phyloP scores from a whole-genome alignment of 352 stramenopile genomes.

The Albugo laibachii region DNA sequence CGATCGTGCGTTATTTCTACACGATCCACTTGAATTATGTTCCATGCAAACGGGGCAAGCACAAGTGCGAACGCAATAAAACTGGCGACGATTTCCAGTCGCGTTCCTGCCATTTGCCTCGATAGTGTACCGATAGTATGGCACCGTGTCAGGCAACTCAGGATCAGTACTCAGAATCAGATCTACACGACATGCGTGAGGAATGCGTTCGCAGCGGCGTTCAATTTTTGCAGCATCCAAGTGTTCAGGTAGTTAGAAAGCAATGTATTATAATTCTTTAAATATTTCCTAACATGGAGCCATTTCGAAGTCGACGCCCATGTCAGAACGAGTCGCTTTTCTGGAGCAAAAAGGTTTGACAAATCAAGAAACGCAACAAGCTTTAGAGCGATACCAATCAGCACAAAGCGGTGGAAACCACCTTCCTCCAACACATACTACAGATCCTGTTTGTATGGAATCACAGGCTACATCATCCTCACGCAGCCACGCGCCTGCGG shows the following conservation, averaged over 20 bases:
- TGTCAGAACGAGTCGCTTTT: conserved; percentile 60
- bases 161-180: no score
- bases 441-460: background rate
- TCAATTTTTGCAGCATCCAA: conserved; percentile 66
- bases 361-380: conserved; percentile 61
- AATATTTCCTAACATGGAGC: background rate
- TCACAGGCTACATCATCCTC: background rate
- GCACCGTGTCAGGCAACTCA: no score
- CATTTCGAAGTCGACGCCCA: conserved; percentile 20
- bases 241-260: conserved; percentile 29
- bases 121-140: no score
- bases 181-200: conserved; percentile 7
- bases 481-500: conserved; percentile 1
- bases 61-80: conserved; percentile 56
- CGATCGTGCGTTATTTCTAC: conserved; percentile 24
- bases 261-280: background rate
- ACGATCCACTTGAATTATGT: conserved; percentile 47
- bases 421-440: background rate
- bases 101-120: conserved; percentile 34
- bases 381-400: conserved; percentile 36
- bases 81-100: conserved; percentile 47
- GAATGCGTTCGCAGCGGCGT: conserved; percentile 65
- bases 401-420: background rate
- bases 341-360: conserved; percentile 65
- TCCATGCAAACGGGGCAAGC: conserved; percentile 34